Evolutionary conservation across 2,329 filamentous ascomycete species (phyloP), one percentile per base, ranked within the genome.

Genomic region (Epicoccum nigrum): DNA sequence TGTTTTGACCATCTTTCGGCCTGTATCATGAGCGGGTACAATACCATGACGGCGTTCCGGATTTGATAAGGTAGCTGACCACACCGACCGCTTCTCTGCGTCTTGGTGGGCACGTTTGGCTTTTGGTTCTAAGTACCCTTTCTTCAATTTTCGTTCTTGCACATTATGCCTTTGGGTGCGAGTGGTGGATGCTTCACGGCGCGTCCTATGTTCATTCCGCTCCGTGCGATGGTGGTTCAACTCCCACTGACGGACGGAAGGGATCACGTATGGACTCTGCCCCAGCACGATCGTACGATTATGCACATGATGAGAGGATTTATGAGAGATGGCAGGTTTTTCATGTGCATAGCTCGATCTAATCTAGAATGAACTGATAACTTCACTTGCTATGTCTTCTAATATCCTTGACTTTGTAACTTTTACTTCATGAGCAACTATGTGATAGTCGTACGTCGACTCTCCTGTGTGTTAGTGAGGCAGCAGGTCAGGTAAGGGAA

Each of bases 301-400:
- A 32, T 48, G 51, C 46, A 43, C 49, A 57, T 46, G 53, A 61
- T 46, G 58, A 41, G 54, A 55, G 51, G 51, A 60, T 61, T 59
- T 58, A 67, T 55, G 56, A 47, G 48, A 53, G 51, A 51, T 54
- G 52, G 58, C 51, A 54, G 52, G 43, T 47, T 42, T 45, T 61
- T 64, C 40, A 55, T 67, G 60, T 69, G 65, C 60, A 67, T 67
- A 67, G 54, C 57, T 67, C 59, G 58, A 60, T 64, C 60, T 62
- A 62, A 60, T 63, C 62, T 56, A 58, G 47, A 65, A 67, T 58
- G 55, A 56, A 60, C 41, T 51, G 47, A 51, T 62, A 50, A 54
- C 53, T 63, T 62, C 55, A 59, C 12, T 4, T 25, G 23, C 23
- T 25, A 9, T 25, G 23, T 25, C 23, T 25, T n/a, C n/a, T n/a